Conservation (phyloP, 2,329 filamentous ascomycete species). For the Fusarium musae region DNA sequence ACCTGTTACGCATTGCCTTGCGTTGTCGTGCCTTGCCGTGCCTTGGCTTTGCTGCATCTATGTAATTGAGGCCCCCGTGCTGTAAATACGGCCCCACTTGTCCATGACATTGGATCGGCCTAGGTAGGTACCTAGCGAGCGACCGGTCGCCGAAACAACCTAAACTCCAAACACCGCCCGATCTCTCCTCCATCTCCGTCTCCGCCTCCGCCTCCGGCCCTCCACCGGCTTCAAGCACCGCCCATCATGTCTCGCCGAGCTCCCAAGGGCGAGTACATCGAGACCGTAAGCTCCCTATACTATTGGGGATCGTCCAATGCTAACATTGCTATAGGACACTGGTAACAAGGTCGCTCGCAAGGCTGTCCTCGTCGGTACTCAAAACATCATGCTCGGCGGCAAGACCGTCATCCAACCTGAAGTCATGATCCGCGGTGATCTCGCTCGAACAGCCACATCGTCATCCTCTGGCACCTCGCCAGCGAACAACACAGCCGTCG, state of each 20-base stretch:
- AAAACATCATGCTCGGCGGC: slow-evolving; percentile 97
- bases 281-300: slow-evolving; percentile 73
- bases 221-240: slow-evolving; percentile 17
- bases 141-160: slow-evolving; percentile 11
- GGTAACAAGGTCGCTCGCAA: slow-evolving; percentile 98
- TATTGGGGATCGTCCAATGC: neutral
- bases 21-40: neutral
- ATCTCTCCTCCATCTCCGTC: slow-evolving; percentile 14
- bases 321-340: slow-evolving; percentile 74
- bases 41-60: neutral
- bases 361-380: slow-evolving; percentile 90
- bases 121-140: neutral
- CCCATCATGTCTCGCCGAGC: slow-evolving; percentile 77
- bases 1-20: neutral
- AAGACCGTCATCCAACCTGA: slow-evolving; percentile 96
- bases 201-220: slow-evolving; percentile 20
- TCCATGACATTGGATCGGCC: slow-evolving; percentile 20
- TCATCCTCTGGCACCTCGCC: slow-evolving; percentile 55
- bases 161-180: slow-evolving; percentile 22
- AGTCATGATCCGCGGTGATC: slow-evolving; percentile 91
- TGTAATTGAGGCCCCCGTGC: slow-evolving; percentile 2
- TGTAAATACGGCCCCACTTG: slow-evolving; percentile 32
- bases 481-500: slow-evolving; percentile 74
- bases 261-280: slow-evolving; percentile 92
- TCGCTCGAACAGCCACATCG: slow-evolving; percentile 69